Evolutionary conservation across 1,284 basidiomycete species (phyloP).

Genomic region (Takashimella tepidaria): DNA sequence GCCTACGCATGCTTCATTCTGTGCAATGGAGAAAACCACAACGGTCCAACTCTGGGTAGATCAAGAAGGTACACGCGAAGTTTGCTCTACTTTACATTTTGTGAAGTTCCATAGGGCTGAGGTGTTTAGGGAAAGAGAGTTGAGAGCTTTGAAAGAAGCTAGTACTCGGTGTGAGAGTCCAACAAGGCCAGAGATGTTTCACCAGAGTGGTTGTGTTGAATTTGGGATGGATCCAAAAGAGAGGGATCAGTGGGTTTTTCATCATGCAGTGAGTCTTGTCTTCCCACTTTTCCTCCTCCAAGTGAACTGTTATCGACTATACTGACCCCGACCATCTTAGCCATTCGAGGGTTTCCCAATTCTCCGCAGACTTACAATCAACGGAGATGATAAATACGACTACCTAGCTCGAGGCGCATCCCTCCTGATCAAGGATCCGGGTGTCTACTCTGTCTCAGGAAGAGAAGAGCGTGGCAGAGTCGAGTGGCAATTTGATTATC

Average conservation of each 20-base stretch:
- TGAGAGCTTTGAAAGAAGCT: constrained; percentile 15
- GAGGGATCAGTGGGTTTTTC: constrained; percentile 56
- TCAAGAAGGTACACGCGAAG: constrained; percentile 62
- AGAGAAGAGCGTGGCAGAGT: constrained; percentile 55
- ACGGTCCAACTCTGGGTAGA: constrained; percentile 66
- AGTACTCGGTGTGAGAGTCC: constrained; percentile 15
- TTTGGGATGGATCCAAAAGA: constrained; percentile 60
- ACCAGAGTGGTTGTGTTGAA: constrained; percentile 44
- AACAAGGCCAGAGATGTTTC: constrained; percentile 21
- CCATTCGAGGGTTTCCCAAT: constrained; percentile 63
- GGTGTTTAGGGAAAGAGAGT: constrained; percentile 14
- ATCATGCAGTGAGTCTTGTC: constrained; percentile 55
- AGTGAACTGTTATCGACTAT: too few species aligned
- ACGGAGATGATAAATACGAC: constrained; percentile 61
- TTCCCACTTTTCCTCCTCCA: too few species aligned
- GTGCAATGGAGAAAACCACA: constrained; percentile 14
- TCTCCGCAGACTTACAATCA: constrained; percentile 60
- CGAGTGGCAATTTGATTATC: constrained; percentile 70
- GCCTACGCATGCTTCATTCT: neutral
- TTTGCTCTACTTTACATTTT: constrained; percentile 57
- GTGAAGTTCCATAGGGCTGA: constrained; percentile 47
- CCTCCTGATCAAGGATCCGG: constrained; percentile 60
- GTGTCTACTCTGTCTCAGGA: constrained; percentile 66
- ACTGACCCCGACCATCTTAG: too few species aligned
- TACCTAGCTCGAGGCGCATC: constrained; percentile 66